These are phyloP conservation scores for Kluyveromyces aestuarii DNA, from an alignment of 805 yeast genomes.

Conservation along the genomic window DNA sequence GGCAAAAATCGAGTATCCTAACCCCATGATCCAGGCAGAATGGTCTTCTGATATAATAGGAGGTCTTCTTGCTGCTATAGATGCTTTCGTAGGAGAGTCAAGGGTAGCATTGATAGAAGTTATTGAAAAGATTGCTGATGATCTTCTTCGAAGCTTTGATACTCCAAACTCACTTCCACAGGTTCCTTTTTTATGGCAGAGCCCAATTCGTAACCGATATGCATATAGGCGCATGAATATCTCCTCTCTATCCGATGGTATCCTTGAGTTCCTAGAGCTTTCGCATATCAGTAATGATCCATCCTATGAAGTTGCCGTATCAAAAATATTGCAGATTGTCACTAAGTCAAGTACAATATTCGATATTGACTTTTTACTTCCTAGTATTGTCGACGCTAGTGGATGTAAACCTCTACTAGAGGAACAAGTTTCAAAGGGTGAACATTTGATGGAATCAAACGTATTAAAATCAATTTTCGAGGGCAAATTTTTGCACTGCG, in stretches of 20 bases:
- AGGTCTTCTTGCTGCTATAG: background rate
- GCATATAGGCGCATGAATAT: conserved; percentile 30
- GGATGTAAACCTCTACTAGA: conserved; percentile 35
- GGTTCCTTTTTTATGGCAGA: conserved; percentile 36
- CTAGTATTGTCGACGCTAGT: conserved; percentile 39
- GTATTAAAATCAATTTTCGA: conserved; percentile 30
- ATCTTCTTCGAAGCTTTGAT: conserved; percentile 46
- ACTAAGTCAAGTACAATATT: conserved; percentile 28
- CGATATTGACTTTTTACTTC: conserved; percentile 35
- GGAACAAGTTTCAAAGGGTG: conserved; percentile 25
- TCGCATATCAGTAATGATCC: conserved; percentile 42
- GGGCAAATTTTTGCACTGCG: conserved; percentile 28
- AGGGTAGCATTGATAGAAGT: background rate
- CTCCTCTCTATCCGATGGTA: conserved; percentile 42
- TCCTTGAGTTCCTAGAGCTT: conserved; percentile 44
- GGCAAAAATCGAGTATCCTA: background rate
- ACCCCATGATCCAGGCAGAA: background rate
- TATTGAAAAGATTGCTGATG: conserved; percentile 34
- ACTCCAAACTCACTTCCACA: conserved; percentile 50
- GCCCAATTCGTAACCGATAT: conserved; percentile 28
- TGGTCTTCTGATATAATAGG: conserved; percentile 2
- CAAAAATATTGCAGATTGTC: conserved; percentile 34
- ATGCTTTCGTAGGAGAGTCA: background rate
- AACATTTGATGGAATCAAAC: conserved; percentile 27
- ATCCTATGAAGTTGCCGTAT: conserved; percentile 41